Conservation (phyloP, 192 early-diverging fungal species). For the Gryganskiella cystojenkinii region DNA sequence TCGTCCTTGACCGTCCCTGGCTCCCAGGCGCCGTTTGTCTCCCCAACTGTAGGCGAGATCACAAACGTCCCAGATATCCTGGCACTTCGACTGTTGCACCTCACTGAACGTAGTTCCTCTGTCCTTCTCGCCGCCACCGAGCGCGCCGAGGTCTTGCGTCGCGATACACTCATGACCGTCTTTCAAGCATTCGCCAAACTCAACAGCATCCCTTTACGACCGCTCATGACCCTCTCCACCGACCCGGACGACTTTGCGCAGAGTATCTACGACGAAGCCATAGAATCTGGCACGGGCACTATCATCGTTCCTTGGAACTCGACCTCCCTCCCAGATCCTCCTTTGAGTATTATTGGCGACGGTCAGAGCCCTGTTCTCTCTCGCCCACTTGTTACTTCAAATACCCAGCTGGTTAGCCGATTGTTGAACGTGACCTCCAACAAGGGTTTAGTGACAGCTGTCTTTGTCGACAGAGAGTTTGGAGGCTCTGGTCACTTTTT, state of each 20-base stretch:
- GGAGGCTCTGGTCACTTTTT: conserved; percentile 40
- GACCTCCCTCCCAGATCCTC: conserved; percentile 37
- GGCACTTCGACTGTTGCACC: conserved; percentile 82
- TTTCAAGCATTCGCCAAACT: conserved; percentile 85
- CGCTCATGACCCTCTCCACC: conserved; percentile 69
- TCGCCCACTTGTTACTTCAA: conserved; percentile 35
- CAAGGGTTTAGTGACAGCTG: conserved; percentile 23
- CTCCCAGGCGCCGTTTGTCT: background rate
- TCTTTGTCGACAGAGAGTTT: conserved; percentile 48
- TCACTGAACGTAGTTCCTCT: conserved; percentile 83
- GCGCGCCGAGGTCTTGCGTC: conserved; percentile 64
- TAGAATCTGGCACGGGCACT: conserved; percentile 65
- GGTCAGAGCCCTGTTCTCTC: conserved; percentile 30
- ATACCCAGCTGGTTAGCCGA: conserved; percentile 35
- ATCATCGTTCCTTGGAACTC: conserved; percentile 78
- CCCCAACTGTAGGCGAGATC: background rate
- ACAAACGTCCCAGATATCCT: conserved; percentile 50
- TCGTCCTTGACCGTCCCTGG: conserved; percentile 12
- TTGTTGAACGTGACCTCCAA: conserved; percentile 23
- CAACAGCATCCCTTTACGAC: conserved; percentile 71
- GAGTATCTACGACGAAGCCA: conserved; percentile 66
- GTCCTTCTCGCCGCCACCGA: conserved; percentile 80
- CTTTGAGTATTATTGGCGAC: conserved; percentile 10
- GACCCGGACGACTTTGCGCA: conserved; percentile 73
- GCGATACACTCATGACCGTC: conserved; percentile 84